Percentiles rank a stretch among this genome's conserved stretches.
phyloP scores from a whole-genome alignment of 108 stramenopile species.

The Asterionellopsis glacialis region DNA sequence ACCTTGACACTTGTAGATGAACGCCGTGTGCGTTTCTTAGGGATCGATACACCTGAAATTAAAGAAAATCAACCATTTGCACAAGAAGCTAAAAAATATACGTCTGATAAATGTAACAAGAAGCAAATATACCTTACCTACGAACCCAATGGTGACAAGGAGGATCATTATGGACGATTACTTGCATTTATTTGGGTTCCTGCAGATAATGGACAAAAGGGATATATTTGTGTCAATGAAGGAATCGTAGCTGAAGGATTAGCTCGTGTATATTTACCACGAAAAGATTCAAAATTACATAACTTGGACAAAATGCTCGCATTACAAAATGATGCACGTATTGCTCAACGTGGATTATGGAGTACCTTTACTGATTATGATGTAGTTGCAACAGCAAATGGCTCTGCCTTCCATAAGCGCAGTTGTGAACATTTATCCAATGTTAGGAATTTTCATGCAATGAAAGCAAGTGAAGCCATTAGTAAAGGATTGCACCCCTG shows the following conservation, averaged over 20 bases:
- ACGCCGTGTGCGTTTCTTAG: conserved; percentile 60
- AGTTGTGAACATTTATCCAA: conserved; percentile 53
- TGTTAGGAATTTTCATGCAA: conserved; percentile 31
- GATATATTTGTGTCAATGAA: conserved; percentile 73
- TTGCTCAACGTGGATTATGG: conserved; percentile 31
- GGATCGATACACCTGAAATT: conserved; percentile 79
- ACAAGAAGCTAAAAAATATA: conserved; percentile 75
- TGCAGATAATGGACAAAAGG: conserved; percentile 6
- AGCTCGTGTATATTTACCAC: conserved; percentile 51
- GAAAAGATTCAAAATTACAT: conserved; percentile 29
- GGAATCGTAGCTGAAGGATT: conserved; percentile 63
- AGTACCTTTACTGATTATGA: conserved; percentile 31
- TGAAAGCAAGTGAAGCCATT: conserved; percentile 41
- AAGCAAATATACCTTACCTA: conserved; percentile 46
- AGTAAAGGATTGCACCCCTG: conserved; percentile 68
- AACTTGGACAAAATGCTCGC: conserved; percentile 59
- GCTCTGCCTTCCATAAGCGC: conserved; percentile 61
- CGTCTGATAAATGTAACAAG: conserved; percentile 48
- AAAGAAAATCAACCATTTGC: conserved; percentile 75
- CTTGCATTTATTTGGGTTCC: conserved; percentile 57
- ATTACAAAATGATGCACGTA: conserved; percentile 46
- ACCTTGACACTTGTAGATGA: conserved; percentile 62
- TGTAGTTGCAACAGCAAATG: conserved; percentile 52
- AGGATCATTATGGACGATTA: conserved; percentile 70
- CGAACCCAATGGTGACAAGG: conserved; percentile 28